Evolutionary conservation across 73 alveolate genomes (phyloP), one percentile per base, ranked within the genome.

Genomic region (Urostyla sp.): DNA sequence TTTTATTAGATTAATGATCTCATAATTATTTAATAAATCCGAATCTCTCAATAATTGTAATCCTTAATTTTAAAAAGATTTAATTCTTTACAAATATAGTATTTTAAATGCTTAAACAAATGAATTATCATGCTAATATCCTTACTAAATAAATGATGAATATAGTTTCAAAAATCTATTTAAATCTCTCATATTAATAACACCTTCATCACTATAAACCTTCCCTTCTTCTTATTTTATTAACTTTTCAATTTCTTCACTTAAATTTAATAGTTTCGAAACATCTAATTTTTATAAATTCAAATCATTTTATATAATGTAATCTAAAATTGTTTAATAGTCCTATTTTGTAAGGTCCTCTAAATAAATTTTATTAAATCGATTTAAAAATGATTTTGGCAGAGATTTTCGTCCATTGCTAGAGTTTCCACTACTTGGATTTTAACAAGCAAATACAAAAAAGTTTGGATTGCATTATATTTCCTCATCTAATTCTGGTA

Each of bases 331-430:
- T 38, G 69, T 85, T 30, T 32, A 45, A 74, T 86, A 85, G 76
- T 96, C 97, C 28, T 84, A 37, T 27, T 49, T 53, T 44, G 87
- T 83, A 60, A 97, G 89, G 67, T 94, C 98, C 32, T 92, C 92
- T 26, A 97, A 85, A 76, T 90, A 95, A 32, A 98, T 96, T 69
- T 96, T 96, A 21, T 96, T 93, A 86, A 98, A 97, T 87, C 99
- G 88, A 88, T 98, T 98, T 80, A 97, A 78, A 80, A 98, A 98
- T 49, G 98, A 92, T 69, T 95, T 88, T 6, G 99, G 99, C 0
- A 98, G 95, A 76, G 97, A 95, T 80, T 97, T 96, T 43, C 99
- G 94, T 10, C 99, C 99, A 32, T 98, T 97, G 4, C 89, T 95
- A 40, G 93, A 91, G 2, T 87, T 98, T 18, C 72, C 34, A 18